Evolutionary conservation across 1,139 yeast genomes (phyloP).

Genomic region (Magnusiomyces tetraspermus): DNA sequence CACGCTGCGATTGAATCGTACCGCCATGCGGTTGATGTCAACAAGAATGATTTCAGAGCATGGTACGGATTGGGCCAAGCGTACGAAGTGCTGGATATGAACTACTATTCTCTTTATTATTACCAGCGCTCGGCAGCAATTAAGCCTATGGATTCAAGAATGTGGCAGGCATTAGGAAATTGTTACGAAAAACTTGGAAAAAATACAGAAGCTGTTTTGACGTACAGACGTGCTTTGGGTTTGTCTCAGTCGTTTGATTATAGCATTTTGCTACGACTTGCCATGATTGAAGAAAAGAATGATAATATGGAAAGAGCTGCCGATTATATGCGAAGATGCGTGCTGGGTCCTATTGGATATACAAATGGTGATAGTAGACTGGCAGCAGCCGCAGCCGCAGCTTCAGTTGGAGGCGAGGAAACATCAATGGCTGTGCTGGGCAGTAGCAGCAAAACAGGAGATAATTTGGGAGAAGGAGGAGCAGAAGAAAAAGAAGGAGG

Average conservation of each 20-base stretch:
- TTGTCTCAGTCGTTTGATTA: constrained; percentile 41
- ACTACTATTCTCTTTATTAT: constrained; percentile 80
- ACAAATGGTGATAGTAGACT: too few relatives aligned
- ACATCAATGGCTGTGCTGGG: too few relatives aligned
- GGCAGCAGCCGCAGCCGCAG: too few relatives aligned
- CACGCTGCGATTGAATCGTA: constrained; percentile 97
- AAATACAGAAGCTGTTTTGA: constrained; percentile 51
- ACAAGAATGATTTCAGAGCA: constrained; percentile 84
- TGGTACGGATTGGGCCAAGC: constrained; percentile 99
- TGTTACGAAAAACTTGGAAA: constrained; percentile 79
- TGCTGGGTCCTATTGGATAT: too few relatives aligned
- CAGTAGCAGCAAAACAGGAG: too few relatives aligned
- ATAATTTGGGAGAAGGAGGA: too few relatives aligned
- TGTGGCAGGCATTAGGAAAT: constrained; percentile 95
- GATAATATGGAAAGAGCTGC: constrained; percentile 47
- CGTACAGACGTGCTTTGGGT: constrained; percentile 43
- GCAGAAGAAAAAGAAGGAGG: too few relatives aligned
- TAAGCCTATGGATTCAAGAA: constrained; percentile 80
- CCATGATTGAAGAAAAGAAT: constrained; percentile 52
- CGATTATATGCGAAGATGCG: constrained; percentile 62
- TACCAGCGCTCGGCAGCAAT: constrained; percentile 85
- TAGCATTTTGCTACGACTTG: constrained; percentile 55
- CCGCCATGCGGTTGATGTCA: constrained; percentile 84
- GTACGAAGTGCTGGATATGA: constrained; percentile 94
- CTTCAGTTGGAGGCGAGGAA: not conserved